Base-by-base conservation (phyloP, 495 filamentous ascomycete genomes). In the Friedmanniomyces endolithicus region DNA sequence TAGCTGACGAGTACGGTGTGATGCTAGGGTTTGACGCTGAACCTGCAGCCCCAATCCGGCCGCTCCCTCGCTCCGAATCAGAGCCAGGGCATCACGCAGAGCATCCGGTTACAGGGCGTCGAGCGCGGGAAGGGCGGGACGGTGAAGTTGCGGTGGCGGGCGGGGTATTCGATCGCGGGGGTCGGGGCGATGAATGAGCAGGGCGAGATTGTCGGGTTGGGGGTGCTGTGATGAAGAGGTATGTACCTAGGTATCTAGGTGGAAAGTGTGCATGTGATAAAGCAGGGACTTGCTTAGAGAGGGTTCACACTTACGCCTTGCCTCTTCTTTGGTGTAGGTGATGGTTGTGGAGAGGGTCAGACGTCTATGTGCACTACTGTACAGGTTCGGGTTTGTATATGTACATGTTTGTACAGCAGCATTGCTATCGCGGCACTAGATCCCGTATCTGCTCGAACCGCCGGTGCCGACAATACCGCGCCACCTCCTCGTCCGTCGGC, bases 121-220 rank as follows among this genome's bases (percentile, higher is more conserved):
- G 76, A 82, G 48, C 63, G 62, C 25, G 84, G 81, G 37, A 83
- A 86, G 62, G 90, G 88, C 2, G 81, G 80, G 45, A 74, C 70
- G 49, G 82, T 95, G 56, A 94, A 90, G 71, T 79, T 98, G 67
- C 73, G 92, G 58, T 98, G 88, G 86, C 85, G 86, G 64, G 83
- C 83, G 11, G 77, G 80, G 16, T 97, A 97, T 69, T 80, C 77
- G 64, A 64, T 92, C 2, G 86, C 78, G 1, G 72, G 66, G 9
- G 77, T 83, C 62, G 55, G 61, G n/a, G n/a, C n/a, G 63, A 80
- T 75, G 53, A 78, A 85, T 53, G 89, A 97, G 71, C 87, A 87
- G 70, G 92, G 90, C 17, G 88, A 94, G 75, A 84, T 97, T 53
- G 77, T 82, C n/a, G 75, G 84, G 52, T 78, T 98, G 66, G 85